Percentiles rank a stretch among this genome's conserved stretches.
Evolutionary conservation across 1,284 basidiomycete species (phyloP).

Genomic region (Coriolopsis trogii): DNA sequence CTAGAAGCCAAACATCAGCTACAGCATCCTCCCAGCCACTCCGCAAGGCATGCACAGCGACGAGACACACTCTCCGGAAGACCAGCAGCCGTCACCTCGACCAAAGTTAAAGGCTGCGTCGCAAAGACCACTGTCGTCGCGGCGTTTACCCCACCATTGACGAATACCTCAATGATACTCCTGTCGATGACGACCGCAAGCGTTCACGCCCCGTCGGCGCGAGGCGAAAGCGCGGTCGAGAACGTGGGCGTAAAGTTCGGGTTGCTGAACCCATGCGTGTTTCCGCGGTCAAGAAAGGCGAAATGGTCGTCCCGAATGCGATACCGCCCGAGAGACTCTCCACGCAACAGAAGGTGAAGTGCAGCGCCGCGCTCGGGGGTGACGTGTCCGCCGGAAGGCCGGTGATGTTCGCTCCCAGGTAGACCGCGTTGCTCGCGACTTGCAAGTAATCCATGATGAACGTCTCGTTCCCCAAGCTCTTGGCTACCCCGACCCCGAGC

Average conservation of each 20-base stretch:
- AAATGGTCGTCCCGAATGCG: slow-evolving; percentile 10
- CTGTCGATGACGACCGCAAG: slow-evolving; percentile 15
- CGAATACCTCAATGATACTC: slow-evolving; percentile 21
- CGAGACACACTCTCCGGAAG: slow-evolving; percentile 5
- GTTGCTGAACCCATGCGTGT: slow-evolving; percentile 13
- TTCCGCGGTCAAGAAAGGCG: slow-evolving; percentile 19
- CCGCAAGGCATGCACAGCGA: too few relatives aligned
- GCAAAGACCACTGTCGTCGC: slow-evolving; percentile 17
- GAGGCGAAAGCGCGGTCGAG: slow-evolving; percentile 3
- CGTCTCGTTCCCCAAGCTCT: background rate
- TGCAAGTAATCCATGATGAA: slow-evolving; percentile 9
- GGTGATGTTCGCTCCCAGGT: slow-evolving; percentile 11
- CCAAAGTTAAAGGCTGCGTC: slow-evolving; percentile 12
- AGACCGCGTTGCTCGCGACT: slow-evolving; percentile 14
- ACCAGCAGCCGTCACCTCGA: slow-evolving; percentile 2
- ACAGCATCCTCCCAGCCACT: slow-evolving; percentile 7
- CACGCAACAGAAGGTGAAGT: slow-evolving; percentile 12
- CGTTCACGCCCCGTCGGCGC: slow-evolving; percentile 15
- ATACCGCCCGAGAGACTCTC: slow-evolving; percentile 11
- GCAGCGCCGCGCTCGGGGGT: slow-evolving; percentile 7
- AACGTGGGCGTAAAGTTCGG: slow-evolving; percentile 17
- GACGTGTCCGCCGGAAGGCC: background rate
- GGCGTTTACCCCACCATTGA: slow-evolving; percentile 12
- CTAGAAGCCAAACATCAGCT: too few relatives aligned
- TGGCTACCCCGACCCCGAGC: slow-evolving; percentile 5